Evolutionary conservation across 345 rosid species (phyloP), one percentile per base, ranked within the genome.

Genomic region (Lepidium sativum): DNA sequence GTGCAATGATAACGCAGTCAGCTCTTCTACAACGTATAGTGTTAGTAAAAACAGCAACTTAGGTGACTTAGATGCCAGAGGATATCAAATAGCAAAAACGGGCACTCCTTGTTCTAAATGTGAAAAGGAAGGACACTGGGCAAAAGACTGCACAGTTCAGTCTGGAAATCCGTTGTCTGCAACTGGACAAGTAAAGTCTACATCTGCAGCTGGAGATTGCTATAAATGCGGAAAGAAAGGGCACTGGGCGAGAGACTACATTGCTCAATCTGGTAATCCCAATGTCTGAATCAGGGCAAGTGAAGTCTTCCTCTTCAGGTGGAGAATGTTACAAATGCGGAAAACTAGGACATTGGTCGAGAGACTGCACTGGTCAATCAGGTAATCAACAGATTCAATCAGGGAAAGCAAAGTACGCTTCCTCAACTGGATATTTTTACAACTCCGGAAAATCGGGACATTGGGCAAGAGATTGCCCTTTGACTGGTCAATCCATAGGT

Each of bases 381-480:
- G 60, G 65, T 56, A 50, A 52, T 73, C 60, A 54, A 50, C 54
- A 37, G 59, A 8, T 68, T 18, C 66, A 60, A 3, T 15, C 71
- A 47, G 79, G 72, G 33, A 68, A 68, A 23, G 65, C 65, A 37
- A 62, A 63, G 43, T 32, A 65, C 27, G 40, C 47, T 3, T 14
- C 70, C 21, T 58, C 79, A 31, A 44, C 70, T 54, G 55, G 79
- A 12, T 40, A 62, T 17, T 70, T 68, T 37, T 70, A 62, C 70
- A 84, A 84, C 54, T 84, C 84, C 6, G 80, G 82, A 18, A 78
- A 79, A 56, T 68, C 78, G 8, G 86, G 85, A n/a, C 88, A 84
- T 49, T 80, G 83, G 84, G 84, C 88, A 15, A 83, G 79, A 69
- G 82, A 84, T 52, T 81, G 89, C 75, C 60, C 80, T 69, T 39